A percentile compares a stretch with the other conserved stretches of the same genome.
Conservation (phyloP, 2,329 filamentous ascomycete species). For the Tricladium varicosporioides region DNA sequence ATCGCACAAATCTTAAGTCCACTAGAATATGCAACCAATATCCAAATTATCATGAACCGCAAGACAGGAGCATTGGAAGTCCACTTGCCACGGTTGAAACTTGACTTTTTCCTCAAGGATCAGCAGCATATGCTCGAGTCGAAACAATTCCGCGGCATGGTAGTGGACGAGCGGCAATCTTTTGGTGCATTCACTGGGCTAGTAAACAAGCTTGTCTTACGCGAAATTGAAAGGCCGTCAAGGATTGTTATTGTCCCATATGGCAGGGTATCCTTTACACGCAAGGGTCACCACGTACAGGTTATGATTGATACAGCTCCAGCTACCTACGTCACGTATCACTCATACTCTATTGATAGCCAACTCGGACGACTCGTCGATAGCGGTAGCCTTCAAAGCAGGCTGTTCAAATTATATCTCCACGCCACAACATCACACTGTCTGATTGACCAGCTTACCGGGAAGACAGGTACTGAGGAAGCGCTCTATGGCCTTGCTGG, state of each 20-base stretch:
- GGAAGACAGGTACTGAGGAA: constrained; percentile 52
- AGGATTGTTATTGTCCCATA: not conserved
- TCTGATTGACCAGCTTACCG: constrained; percentile 31
- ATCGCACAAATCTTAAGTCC: constrained; percentile 36
- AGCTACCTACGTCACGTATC: constrained; percentile 26
- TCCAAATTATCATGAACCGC: constrained; percentile 36
- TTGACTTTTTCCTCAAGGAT: constrained; percentile 44
- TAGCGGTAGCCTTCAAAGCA: constrained; percentile 49
- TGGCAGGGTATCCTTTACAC: not conserved
- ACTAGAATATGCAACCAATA: constrained; percentile 36
- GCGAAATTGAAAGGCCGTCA: not conserved
- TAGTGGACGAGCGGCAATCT: constrained; percentile 38
- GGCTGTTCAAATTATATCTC: constrained; percentile 45
- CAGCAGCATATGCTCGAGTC: constrained; percentile 38
- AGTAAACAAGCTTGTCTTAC: constrained; percentile 43
- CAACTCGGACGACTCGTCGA: constrained; percentile 49
- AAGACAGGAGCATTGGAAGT: constrained; percentile 28
- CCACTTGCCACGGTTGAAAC: constrained; percentile 45
- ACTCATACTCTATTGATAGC: constrained; percentile 47
- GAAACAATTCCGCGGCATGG: constrained; percentile 49
- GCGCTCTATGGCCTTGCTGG: constrained; percentile 48
- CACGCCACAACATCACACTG: constrained; percentile 55
- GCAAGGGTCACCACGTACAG: constrained; percentile 31
- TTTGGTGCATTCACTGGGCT: constrained; percentile 50
- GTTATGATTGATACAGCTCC: constrained; percentile 35